Evolutionary conservation across 176 grass and related monocot genomes (phyloP), one percentile per base, ranked within the genome.

Genomic region (Eremochloa ophiuroides): DNA sequence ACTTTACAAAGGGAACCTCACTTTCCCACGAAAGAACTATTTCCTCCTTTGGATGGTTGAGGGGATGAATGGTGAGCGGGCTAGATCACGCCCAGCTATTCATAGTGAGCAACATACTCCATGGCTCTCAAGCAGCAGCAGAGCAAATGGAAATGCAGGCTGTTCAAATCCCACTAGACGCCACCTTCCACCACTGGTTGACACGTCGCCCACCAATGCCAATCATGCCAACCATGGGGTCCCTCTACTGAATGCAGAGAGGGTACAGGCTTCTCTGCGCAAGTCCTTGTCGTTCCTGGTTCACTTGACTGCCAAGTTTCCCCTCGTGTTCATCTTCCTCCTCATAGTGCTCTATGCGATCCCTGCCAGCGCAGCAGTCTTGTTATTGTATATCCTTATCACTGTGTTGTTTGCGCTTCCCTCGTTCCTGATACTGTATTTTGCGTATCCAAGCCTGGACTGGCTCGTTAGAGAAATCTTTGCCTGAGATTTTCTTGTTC

Each of bases 11-110:
- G 91, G 91, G 29, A 91, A 91, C 79, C 77, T 97, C 33, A 61
- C 79, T 31, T 97, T 93, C 80, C 94, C 94, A 38, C 53, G 91
- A 23, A 97, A 97, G 30, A 93, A 93, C 67, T 97, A 97, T 60
- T 93, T 97, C 82, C 84, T 93, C 13, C 87, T 97, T 34, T 97
- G 94, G 94, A 97, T 97, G 94, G 91, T 93, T 10, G 91, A 97
- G 84, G 87, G 86, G 26, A 91, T 91, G 86, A 97, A 93, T 78
- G 89, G 87, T 4, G 89, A 97, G 55, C 80, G 84, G 66, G 77
- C 60, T 4, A 87, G 42, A 69, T 87, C 87, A 14, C 40, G 77
- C 26, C 73, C 84, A 60, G 58, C 47, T 59, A 31, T 65, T 78
- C 59, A 62, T 25, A 82, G 31, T 15, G 87, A 87, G 39, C 78